Base-by-base conservation (phyloP, 805 yeast genomes). In the Myxozyma monticola region DNA sequence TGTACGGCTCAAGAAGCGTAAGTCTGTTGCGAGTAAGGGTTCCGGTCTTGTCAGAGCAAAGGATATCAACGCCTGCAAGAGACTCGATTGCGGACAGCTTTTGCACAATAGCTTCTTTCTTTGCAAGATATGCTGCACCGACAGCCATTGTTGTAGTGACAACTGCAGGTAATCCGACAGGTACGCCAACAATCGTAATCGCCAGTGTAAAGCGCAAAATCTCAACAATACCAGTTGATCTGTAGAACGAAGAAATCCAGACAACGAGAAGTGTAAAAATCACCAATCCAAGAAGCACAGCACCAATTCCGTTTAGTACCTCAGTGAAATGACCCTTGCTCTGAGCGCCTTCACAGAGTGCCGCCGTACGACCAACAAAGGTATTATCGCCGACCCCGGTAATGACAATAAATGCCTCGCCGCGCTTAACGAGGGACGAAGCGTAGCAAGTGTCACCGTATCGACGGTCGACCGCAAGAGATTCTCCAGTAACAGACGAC, bases 141-240 rank as follows among this genome's bases (percentile, higher is more conserved):
- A 90, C 97, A 74, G 97, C 97, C 96, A 89, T 88, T 72, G 97
- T 89, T 68, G 96, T 89, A 79, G 96, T 89, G 64, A 89, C 96
- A 69, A 89, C 97, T 72, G 96, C 96, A 74, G 96, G 96, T 72
- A 89, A 83, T 85, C 96, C 96, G 64, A 89, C 96, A 73, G 96
- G 96, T 66, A 89, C 96, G 84, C 96, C 96, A 66, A 89, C 84
- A 76, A 89, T 88, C 77, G 96, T 89, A 73, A 89, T 88, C 65
- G 96, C 96, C 71, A 89, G 77, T 66, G 96, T 85, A 84, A 83
- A 86, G 78, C 96, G 83, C 72, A 89, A 79, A 76, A 89, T 85
- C 66, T 83, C 77, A 67, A 89, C 96, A 71, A 89, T 88, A 70
- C 76, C 80, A 71, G 80, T 82, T 64, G 95, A 80, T 78, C 96